phyloP scores from a whole-genome alignment of 169 alveolate species.

The Plasmodium adleri region DNA sequence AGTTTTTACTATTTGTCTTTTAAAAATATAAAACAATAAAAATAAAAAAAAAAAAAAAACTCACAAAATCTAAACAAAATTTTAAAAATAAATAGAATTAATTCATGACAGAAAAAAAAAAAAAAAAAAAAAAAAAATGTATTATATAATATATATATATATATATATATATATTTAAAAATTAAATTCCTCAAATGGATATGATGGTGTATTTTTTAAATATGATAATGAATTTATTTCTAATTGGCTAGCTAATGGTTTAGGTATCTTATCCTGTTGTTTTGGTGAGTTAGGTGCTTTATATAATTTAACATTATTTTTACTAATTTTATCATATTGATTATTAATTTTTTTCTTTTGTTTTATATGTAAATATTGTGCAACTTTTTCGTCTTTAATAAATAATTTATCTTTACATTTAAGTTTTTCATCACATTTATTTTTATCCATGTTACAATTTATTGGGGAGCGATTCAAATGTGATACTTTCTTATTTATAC shows the following conservation, averaged over 20 bases:
- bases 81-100: conserved; percentile 34
- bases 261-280: conserved; percentile 65
- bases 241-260: conserved; percentile 73
- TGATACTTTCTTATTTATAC: conserved; percentile 16
- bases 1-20: conserved; percentile 20
- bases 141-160: conserved; percentile 1
- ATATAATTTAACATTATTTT: conserved; percentile 17
- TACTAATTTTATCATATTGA: conserved; percentile 29
- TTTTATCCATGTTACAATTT: conserved; percentile 21
- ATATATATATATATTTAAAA: conserved; percentile 23
- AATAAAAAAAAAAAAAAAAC: conserved; percentile 18
- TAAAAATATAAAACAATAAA: conserved; percentile 26
- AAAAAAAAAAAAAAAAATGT: not conserved
- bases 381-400: conserved; percentile 8
- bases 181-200: conserved; percentile 65
- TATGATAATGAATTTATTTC: conserved; percentile 39
- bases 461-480: conserved; percentile 15
- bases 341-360: conserved; percentile 1
- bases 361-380: conserved; percentile 22
- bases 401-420: not conserved
- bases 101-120: conserved; percentile 19
- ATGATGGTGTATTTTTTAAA: conserved; percentile 65
- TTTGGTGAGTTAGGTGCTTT: conserved; percentile 67
- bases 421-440: conserved; percentile 12
- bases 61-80: conserved; percentile 46